Base-by-base conservation (phyloP, 306 rosid genomes). In the Vachellia pachyceras region DNA sequence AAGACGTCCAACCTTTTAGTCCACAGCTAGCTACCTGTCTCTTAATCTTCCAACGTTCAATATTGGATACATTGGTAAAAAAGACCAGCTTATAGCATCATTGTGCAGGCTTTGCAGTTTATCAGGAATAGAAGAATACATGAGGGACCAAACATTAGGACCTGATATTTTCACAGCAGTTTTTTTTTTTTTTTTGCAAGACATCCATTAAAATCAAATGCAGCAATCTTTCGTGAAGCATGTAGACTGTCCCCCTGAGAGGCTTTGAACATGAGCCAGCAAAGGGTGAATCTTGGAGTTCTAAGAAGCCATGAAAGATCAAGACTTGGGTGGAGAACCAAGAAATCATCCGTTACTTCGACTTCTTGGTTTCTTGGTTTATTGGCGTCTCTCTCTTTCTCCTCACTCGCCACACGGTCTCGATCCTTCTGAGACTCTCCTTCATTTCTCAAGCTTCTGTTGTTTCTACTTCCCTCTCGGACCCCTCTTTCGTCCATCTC, bases 131-230 rank as follows among this genome's bases (percentile, higher is more conserved):
- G 92, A 88, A 41, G 90, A 79, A 89, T 87, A 82, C 99, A 95
- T 87, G 35, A 95, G 91, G 64, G 95, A 89, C 99, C 99, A 95
- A 66, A 92, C 94, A 76, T 87, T 85, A 1, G 96, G 35, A 83
- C 97, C 97, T 64, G 80, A 82, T 89, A 80, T 91, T 18, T 73
- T 87, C 77, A 95, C 91, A 40, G 78, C 84, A 78, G 98, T n/a
- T n/a, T n/a, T n/a, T n/a, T n/a, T n/a, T n/a, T n/a, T n/a, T n/a
- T 95, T 7, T 88, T 90, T 35, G 94, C 99, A 46, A 95, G 96
- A 72, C 97, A 93, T 54, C 97, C 98, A 86, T 95, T 98, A 82
- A 95, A 95, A 91, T 95, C 99, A 89, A 95, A 95, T 79, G 99
- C 99, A 14, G 99, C 99, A 82, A 95, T 89, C 90, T 95, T 95